Evolutionary conservation across 768 basidiomycete genomes (phyloP), one percentile per base, ranked within the genome.

Genomic region (Collybiopsis confluens): DNA sequence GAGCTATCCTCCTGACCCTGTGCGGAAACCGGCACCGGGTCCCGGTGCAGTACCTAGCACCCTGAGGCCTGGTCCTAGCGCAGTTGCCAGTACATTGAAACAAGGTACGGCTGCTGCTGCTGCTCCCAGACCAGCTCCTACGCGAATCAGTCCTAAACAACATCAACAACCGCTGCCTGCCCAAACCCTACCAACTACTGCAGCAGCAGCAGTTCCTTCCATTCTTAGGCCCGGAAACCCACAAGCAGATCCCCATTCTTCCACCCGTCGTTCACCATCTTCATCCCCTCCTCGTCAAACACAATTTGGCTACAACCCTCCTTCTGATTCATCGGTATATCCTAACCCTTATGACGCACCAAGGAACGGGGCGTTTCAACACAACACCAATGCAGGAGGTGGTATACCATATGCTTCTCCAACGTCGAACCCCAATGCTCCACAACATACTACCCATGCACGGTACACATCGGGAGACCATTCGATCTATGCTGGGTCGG

Each of bases 41-140:
- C 76, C 74, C 0, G 68, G 66, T 4, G 3, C 26, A 55, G 18
- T 59, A 45, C 40, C 56, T 18, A 38, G 24, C 21, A 21, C 36
- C 27, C 18, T 55, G 10, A 47, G 42, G 28, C 54, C 20, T 41
- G 40, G 40, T 16, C 40, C 56, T 43, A 3, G 10, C 20, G 47
- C 35, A 23, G 47, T 37, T 11, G 33, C 47, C 16, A 37, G 21
- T 30, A 33, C 45, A 2, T 27, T 46, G 5, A 33, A 35, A 46
- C 20, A 52, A 63, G 24, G 62, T 33, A 26, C 45, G 16, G 8
- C 20, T 10, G 28, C 69, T 27, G 66, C 55, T 8, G 40, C 36
- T 24, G 59, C 57, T 10, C 50, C 65, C 20, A 48, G 61, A 42
- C 58, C 62, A 16, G 65, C 65, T 16, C 52, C 37, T 28, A 57